phyloP scores from a whole-genome alignment of 1,284 basidiomycete genomes.

The Pseudomicrostroma phylloplanum region DNA sequence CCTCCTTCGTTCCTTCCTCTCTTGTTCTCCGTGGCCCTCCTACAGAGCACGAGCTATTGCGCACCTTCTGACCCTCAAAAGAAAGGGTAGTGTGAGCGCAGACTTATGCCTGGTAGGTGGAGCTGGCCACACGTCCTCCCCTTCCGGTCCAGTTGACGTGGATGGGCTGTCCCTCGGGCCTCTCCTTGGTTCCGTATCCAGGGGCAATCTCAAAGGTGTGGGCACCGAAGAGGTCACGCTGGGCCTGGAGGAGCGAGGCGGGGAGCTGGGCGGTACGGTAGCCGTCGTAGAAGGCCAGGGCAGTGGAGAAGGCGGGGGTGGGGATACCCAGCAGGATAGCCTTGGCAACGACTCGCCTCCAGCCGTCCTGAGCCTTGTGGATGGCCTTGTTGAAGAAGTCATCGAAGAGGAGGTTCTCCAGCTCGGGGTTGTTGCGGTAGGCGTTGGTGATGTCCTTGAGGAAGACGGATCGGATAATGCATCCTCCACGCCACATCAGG shows the following conservation, averaged over 20 bases:
- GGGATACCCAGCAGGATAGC: slow-evolving; percentile 96
- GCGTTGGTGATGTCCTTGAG: slow-evolving; percentile 62
- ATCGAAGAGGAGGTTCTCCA: slow-evolving; percentile 92
- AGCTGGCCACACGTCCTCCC: slow-evolving; percentile 86
- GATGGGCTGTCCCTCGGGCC: slow-evolving; percentile 69
- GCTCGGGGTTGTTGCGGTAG: slow-evolving; percentile 75
- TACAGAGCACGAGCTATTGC: no score
- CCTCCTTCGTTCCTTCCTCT: no score
- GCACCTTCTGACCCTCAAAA: no score
- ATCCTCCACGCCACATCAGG: slow-evolving; percentile 98
- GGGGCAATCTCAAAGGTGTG: slow-evolving; percentile 40
- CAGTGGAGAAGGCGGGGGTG: slow-evolving; percentile 89
- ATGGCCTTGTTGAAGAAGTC: slow-evolving; percentile 96
- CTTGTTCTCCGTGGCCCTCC: no score
- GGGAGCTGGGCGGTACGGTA: slow-evolving; percentile 81
- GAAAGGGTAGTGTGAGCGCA: background rate
- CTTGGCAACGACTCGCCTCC: slow-evolving; percentile 95
- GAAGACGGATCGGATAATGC: slow-evolving; percentile 70
- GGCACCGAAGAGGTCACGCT: slow-evolving; percentile 58
- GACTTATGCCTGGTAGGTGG: slow-evolving; percentile 77
- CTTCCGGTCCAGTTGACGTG: slow-evolving; percentile 72
- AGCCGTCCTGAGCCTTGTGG: slow-evolving; percentile 91
- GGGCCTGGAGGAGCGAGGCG: slow-evolving; percentile 86
- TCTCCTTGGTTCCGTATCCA: slow-evolving; percentile 36
- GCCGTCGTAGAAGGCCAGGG: slow-evolving; percentile 97